A percentile compares a stretch with the other conserved stretches of the same genome.
These are phyloP conservation scores for Calocera viscosa DNA, from an alignment of 768 basidiomycete species.

Conservation along the genomic window DNA sequence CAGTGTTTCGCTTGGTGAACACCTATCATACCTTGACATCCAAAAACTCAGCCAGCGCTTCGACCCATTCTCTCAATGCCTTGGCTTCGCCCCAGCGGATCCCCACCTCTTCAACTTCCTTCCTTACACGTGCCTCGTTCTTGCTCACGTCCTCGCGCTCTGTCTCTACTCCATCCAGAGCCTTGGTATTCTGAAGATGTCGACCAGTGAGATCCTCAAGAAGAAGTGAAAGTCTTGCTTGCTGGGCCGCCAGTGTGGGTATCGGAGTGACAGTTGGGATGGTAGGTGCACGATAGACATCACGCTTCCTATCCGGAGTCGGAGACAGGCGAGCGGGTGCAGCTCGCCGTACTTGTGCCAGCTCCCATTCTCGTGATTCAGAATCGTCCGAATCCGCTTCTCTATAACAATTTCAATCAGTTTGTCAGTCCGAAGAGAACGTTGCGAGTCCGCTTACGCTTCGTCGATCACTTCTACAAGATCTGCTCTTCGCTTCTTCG, in stretches of 20 bases:
- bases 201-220: conserved; percentile 21
- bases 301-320: conserved; percentile 11
- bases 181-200: conserved; percentile 48
- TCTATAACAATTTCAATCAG: conserved; percentile 26
- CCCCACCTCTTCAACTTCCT: conserved; percentile 62
- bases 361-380: conserved; percentile 56
- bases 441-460: conserved; percentile 39
- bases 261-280: conserved; percentile 50
- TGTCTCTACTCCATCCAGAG: conserved; percentile 44
- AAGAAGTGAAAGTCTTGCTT: conserved; percentile 47
- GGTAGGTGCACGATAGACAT: background rate
- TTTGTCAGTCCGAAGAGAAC: background rate
- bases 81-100: conserved; percentile 71
- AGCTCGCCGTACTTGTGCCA: conserved; percentile 66
- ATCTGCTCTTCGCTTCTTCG: conserved; percentile 47
- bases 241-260: conserved; percentile 47
- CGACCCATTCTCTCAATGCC: conserved; percentile 67
- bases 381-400: conserved; percentile 71
- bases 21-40: conserved; percentile 64
- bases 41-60: conserved; percentile 66
- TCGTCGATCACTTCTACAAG: conserved; percentile 77
- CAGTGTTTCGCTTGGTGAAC: too few relatives aligned
- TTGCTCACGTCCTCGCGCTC: conserved; percentile 56
- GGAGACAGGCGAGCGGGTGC: conserved; percentile 36
- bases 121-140: conserved; percentile 60